A percentile compares a stretch with the other conserved stretches of the same genome.
Evolutionary conservation across 78 protist species (phyloP).

Genomic region (Tieghemostelium lacteum): DNA sequence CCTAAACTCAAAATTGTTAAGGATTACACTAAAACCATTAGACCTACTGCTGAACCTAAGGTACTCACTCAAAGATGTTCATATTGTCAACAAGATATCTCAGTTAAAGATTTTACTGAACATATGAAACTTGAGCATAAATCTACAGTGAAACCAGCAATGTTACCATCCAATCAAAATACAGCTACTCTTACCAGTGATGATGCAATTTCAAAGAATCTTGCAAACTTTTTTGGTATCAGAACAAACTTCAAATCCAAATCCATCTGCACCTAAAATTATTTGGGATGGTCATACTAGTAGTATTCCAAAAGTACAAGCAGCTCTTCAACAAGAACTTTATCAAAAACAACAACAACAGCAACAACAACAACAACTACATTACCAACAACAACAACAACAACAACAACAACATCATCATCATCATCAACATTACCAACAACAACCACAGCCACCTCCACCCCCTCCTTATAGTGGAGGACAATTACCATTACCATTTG

Average conservation of each 20-base stretch:
- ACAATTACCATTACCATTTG: neutral
- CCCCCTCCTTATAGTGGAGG: neutral
- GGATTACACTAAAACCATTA: slow-evolving; percentile 23
- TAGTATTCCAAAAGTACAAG: slow-evolving; percentile 40
- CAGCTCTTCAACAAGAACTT: neutral
- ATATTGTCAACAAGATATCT: slow-evolving; percentile 75
- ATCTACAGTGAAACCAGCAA: neutral
- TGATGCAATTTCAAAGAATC: neutral
- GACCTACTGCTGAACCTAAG: neutral
- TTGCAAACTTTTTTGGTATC: slow-evolving; percentile 50
- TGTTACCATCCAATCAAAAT: neutral
- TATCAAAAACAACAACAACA: neutral
- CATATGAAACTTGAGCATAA: slow-evolving; percentile 88
- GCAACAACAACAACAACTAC: slow-evolving; percentile 18
- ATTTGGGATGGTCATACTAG: slow-evolving; percentile 86
- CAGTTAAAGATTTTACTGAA: slow-evolving; percentile 87
- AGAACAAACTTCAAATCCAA: slow-evolving; percentile 4
- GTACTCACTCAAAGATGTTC: slow-evolving; percentile 75
- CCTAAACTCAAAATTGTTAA: slow-evolving; percentile 56
- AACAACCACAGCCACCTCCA: neutral
- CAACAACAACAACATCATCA: slow-evolving; percentile 14
- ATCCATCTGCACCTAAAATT: slow-evolving; percentile 35
- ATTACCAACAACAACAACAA: slow-evolving; percentile 5
- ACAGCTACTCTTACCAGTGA: neutral
- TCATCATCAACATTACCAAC: slow-evolving; percentile 11